phyloP scores from a whole-genome alignment of 257 asterid genomes.

The Solanum paucissectum region DNA sequence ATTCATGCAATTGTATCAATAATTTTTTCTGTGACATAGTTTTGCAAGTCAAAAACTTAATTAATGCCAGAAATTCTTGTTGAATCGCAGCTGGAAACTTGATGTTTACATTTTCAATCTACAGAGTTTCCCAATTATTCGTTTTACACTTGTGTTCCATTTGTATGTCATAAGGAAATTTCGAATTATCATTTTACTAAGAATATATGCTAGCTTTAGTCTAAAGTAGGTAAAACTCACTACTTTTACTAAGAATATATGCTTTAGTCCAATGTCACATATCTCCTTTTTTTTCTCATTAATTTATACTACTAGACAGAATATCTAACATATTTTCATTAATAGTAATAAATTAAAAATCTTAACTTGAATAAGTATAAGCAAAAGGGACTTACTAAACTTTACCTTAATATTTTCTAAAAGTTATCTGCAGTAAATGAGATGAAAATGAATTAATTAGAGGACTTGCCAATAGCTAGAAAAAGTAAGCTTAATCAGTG shows the following conservation, averaged over 20 bases:
- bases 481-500: background rate
- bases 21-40: background rate
- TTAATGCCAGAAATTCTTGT: background rate
- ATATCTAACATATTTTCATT: background rate
- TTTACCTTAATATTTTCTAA: background rate
- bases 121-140: background rate
- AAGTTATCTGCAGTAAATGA: background rate
- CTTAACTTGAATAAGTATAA: background rate
- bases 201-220: background rate
- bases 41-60: background rate
- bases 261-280: background rate
- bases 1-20: background rate
- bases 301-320: background rate
- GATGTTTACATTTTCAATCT: background rate
- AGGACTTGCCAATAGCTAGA: background rate
- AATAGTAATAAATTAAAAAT: background rate
- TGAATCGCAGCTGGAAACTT: background rate
- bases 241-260: background rate
- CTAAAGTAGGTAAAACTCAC: background rate
- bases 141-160: background rate
- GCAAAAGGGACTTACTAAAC: background rate
- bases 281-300: background rate
- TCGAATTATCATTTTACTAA: background rate
- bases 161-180: background rate
- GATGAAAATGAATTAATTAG: background rate